phyloP scores from a whole-genome alignment of 106 monocot species.

The Iris macrosiphon region DNA sequence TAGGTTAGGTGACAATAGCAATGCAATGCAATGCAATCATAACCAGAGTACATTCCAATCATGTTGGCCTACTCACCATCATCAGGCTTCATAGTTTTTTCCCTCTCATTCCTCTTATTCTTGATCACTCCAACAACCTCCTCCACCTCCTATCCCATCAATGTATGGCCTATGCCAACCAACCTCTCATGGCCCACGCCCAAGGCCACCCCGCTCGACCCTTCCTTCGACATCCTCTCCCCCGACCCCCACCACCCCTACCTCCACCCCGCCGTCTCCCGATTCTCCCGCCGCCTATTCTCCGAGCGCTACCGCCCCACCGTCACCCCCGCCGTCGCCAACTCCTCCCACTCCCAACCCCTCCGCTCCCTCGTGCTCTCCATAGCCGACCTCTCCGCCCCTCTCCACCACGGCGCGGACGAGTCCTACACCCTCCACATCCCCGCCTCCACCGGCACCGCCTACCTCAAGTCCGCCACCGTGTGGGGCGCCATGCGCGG shows the following conservation, averaged over 20 bases:
- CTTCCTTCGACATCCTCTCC: conserved; percentile 12
- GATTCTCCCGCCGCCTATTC: conserved; percentile 31
- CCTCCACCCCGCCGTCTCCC: conserved; percentile 38
- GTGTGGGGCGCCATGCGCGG: conserved; percentile 84
- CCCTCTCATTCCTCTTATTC: conserved; percentile 2
- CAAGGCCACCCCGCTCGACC: neutral
- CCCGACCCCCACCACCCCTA: conserved; percentile 15
- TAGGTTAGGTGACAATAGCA: too few species aligned
- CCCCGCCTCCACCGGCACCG: conserved; percentile 7
- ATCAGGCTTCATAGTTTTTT: too few species aligned
- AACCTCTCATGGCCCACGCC: conserved; percentile 29
- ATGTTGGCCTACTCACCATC: too few species aligned
- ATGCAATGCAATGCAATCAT: too few species aligned
- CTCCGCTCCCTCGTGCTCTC: conserved; percentile 23
- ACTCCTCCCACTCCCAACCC: neutral
- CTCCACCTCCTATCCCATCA: conserved; percentile 7
- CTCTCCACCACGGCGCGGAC: conserved; percentile 55
- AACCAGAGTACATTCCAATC: too few species aligned
- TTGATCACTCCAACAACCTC: neutral
- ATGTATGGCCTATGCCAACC: conserved; percentile 64
- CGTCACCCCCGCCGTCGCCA: conserved; percentile 12
- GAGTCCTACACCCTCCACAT: conserved; percentile 71
- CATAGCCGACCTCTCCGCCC: conserved; percentile 35
- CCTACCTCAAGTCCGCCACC: conserved; percentile 40
- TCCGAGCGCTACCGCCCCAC: conserved; percentile 42